Conservation (phyloP, 2,329 filamentous ascomycete species). For the Penicillium sp. region DNA sequence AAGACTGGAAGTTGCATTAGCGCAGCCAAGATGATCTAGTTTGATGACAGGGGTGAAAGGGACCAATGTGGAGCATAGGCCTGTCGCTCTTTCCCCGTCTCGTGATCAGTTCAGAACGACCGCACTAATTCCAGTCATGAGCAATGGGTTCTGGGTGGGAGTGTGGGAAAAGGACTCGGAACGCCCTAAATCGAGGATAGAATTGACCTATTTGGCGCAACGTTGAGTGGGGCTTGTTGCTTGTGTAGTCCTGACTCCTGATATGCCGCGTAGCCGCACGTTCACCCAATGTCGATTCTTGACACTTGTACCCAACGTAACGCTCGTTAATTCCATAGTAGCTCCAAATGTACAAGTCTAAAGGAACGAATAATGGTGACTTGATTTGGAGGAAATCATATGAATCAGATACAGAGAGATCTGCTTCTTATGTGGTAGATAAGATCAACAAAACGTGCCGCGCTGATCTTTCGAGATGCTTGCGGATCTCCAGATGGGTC, state of each 20-base stretch:
- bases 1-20: constrained; percentile 1
- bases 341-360: too few relatives aligned
- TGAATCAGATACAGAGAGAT: not conserved
- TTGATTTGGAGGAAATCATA: too few relatives aligned
- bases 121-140: not conserved
- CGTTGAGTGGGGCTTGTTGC: too few relatives aligned
- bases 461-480: not conserved
- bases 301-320: too few relatives aligned
- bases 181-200: not conserved
- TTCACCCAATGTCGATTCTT: too few relatives aligned
- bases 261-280: too few relatives aligned
- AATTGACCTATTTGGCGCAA: too few relatives aligned
- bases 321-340: too few relatives aligned
- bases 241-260: too few relatives aligned
- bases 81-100: not conserved
- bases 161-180: not conserved
- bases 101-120: not conserved
- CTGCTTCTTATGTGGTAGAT: not conserved
- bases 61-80: not conserved
- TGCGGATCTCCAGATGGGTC: too few relatives aligned
- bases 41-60: not conserved
- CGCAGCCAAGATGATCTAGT: not conserved
- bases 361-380: too few relatives aligned
- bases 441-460: not conserved
- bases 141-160: not conserved